A percentile compares a stretch with the other conserved stretches of the same genome.
These are phyloP conservation scores for Tolypocladium guangdongense DNA, from an alignment of 2,329 filamentous ascomycete genomes.

Conservation along the genomic window DNA sequence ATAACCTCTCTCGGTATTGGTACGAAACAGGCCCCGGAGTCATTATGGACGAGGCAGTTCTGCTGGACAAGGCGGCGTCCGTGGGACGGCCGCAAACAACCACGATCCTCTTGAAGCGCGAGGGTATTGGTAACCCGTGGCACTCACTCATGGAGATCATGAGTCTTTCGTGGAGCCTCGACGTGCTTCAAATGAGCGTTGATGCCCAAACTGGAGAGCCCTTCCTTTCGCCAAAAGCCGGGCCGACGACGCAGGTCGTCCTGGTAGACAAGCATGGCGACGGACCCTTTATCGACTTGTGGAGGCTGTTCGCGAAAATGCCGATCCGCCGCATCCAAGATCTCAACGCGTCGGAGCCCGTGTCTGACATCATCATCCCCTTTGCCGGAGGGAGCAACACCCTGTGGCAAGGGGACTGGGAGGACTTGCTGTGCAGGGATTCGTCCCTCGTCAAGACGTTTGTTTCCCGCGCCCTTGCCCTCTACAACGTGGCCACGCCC, in stretches of 20 bases:
- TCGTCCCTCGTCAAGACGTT: constrained; percentile 16
- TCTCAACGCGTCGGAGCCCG: constrained; percentile 4
- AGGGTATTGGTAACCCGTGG: constrained; percentile 21
- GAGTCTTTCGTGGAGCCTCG: constrained; percentile 19
- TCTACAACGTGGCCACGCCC: constrained; percentile 12
- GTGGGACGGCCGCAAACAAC: background rate
- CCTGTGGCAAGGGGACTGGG: constrained; percentile 30
- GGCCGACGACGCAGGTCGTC: constrained; percentile 19
- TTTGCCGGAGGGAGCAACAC: constrained; percentile 29
- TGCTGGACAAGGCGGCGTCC: constrained; percentile 1
- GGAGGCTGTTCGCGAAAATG: constrained; percentile 21
- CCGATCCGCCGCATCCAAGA: constrained; percentile 17
- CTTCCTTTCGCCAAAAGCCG: constrained; percentile 10
- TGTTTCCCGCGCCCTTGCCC: constrained; percentile 17
- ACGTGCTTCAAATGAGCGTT: constrained; percentile 19
- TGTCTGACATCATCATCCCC: constrained; percentile 24
- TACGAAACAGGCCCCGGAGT: constrained; percentile 18
- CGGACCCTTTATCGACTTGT: constrained; percentile 25
- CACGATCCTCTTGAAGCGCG: constrained; percentile 21
- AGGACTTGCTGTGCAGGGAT: constrained; percentile 17
- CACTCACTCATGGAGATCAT: constrained; percentile 24
- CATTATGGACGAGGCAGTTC: constrained; percentile 11
- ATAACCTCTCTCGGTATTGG: constrained; percentile 14
- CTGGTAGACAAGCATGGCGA: constrained; percentile 21
- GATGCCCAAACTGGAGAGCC: constrained; percentile 5